phyloP scores from a whole-genome alignment of 495 filamentous ascomycete genomes.

The Penicillium nucicola region DNA sequence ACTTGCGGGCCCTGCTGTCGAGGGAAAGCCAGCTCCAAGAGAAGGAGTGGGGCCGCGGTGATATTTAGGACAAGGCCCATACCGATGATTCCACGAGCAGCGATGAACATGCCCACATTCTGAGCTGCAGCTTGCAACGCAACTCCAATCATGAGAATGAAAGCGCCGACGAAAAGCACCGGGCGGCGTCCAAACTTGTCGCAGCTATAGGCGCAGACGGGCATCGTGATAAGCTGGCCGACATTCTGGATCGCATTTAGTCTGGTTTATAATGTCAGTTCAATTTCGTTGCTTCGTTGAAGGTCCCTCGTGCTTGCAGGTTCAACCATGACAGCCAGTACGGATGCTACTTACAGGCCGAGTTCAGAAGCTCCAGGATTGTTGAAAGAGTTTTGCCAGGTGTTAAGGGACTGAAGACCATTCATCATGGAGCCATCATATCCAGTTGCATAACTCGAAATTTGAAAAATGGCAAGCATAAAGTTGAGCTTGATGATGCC shows the following conservation, averaged over 20 bases:
- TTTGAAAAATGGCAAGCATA: conserved; percentile 15
- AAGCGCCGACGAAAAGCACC: conserved; percentile 12
- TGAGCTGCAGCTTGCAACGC: conserved; percentile 15
- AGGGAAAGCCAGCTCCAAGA: conserved; percentile 31
- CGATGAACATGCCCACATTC: conserved; percentile 24
- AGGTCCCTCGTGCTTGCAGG: too few species aligned
- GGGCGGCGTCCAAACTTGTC: conserved; percentile 20
- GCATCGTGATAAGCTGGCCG: conserved; percentile 14
- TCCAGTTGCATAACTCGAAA: conserved; percentile 14
- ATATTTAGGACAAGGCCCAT: conserved; percentile 17
- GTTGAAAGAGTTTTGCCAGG: conserved; percentile 17
- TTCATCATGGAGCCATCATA: conserved; percentile 27
- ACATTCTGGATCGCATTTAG: conserved; percentile 22
- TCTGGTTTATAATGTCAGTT: conserved; percentile 1
- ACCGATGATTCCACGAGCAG: conserved; percentile 25
- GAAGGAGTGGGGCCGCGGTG: conserved; percentile 22
- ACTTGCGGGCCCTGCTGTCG: conserved; percentile 18
- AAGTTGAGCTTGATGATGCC: conserved; percentile 17
- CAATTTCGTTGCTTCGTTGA: not conserved
- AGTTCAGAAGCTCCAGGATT: conserved; percentile 17
- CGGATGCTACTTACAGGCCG: conserved; percentile 11
- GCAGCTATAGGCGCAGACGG: conserved; percentile 9
- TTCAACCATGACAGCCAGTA: not conserved
- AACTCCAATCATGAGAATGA: conserved; percentile 17
- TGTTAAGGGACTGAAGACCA: conserved; percentile 13